Base-by-base conservation (phyloP, 305 asterid genomes). In the Caryopteris hybrid region DNA sequence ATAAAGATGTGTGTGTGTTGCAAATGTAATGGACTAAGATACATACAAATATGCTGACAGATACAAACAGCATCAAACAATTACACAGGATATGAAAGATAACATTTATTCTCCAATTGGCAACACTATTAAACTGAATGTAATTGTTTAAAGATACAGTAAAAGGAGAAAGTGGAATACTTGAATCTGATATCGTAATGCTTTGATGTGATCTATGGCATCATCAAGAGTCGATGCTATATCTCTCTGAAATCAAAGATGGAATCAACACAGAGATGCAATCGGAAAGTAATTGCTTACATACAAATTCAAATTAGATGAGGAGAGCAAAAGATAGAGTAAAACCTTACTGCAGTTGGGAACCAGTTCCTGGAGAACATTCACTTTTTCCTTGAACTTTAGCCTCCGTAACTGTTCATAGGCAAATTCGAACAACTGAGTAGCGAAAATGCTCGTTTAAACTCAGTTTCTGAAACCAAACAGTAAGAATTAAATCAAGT, bases 171-270 rank as follows among this genome's bases (percentile, higher is more conserved):
- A 11, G 16, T 4, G 20, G 38, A 27, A 46, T 73, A 78, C 74
- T 62, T 62, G 69, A 67, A 67, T 13, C 57, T 73, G 80, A 55
- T 42, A 63, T 17, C 66, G 74, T 31, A 81, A 52, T 14, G 74
- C 13, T 20, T 64, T 68, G 18, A 78, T 73, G 58, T 78, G 70
- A 6, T 60, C 70, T 22, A 76, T 63, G 17, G 80, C 76, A 25
- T 78, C 86, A 47, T 81, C 83, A 12, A 81, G 73, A 29, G 66
- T 52, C 6, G 80, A 72, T 47, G 73, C 74, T 69, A 64, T 64
- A 66, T 76, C 81, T 23, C 61, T 66, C 85, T 78, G 58, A 4
- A 64, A 48, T 57, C 12, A 3, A 0, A 58, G 34, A 18, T 50
- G 25, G 12, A 17, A 45, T 16, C n/a, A n/a, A n/a, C n/a, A n/a